Conservation (phyloP, 2,329 filamentous ascomycete genomes). For the Aquanectria penicillioides region DNA sequence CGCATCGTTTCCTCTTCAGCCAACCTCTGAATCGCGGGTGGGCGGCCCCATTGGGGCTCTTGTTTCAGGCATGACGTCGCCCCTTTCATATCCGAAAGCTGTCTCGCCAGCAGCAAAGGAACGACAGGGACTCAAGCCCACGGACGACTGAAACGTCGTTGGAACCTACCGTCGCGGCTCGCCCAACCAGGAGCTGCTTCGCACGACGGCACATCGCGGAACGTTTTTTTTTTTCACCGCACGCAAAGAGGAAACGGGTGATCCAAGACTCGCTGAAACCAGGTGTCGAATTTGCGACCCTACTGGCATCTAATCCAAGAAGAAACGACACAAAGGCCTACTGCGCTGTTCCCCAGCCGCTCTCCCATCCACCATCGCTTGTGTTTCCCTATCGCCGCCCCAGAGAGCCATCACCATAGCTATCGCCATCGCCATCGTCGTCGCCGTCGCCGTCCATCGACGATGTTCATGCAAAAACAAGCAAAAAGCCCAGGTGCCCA, state of each 20-base stretch:
- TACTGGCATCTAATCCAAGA: slow-evolving; percentile 42
- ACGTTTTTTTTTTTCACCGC: neutral
- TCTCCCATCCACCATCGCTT: neutral
- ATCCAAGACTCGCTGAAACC: slow-evolving; percentile 23
- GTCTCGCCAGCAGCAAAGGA: slow-evolving; percentile 1
- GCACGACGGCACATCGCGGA: neutral
- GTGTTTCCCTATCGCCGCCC: neutral
- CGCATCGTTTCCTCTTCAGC: neutral
- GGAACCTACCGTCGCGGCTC: neutral
- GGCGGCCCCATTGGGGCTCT: neutral
- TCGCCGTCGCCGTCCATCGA: neutral
- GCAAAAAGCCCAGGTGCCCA: slow-evolving; percentile 6
- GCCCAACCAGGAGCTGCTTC: neutral
- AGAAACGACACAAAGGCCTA: slow-evolving; percentile 20
- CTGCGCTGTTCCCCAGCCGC: slow-evolving; percentile 24
- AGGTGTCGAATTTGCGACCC: slow-evolving; percentile 36
- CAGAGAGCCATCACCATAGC: too few species aligned
- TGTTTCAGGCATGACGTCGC: slow-evolving; percentile 11
- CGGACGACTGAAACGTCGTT: slow-evolving; percentile 8
- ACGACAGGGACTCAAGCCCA: too few species aligned
- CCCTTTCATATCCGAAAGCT: slow-evolving; percentile 16
- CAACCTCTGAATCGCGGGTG: neutral
- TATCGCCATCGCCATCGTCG: too few species aligned
- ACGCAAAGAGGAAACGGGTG: neutral
- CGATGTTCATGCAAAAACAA: slow-evolving; percentile 4